Evolutionary conservation across 2,329 filamentous ascomycete genomes (phyloP).

Genomic region (Cladosporium sp.): DNA sequence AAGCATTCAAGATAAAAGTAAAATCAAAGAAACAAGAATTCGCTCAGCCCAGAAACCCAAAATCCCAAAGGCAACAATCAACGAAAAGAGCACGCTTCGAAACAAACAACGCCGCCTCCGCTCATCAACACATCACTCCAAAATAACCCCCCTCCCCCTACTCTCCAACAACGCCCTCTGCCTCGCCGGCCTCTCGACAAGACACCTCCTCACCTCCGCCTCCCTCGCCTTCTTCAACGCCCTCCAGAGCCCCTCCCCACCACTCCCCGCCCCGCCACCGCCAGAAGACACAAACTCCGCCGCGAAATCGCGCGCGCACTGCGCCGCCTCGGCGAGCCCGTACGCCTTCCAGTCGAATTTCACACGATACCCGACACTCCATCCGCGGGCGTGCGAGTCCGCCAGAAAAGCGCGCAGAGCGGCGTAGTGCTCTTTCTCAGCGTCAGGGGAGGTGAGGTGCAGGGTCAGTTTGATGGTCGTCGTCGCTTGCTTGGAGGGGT

Average conservation of each 20-base stretch:
- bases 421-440: not conserved
- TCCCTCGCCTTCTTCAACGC: slow-evolving; percentile 8
- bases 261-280: not conserved
- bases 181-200: slow-evolving; percentile 11
- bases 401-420: slow-evolving; percentile 2
- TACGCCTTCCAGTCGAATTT: slow-evolving; percentile 8
- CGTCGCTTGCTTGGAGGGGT: not conserved
- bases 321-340: not conserved
- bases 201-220: slow-evolving; percentile 11
- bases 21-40: no score
- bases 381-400: not conserved
- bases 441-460: slow-evolving; percentile 1
- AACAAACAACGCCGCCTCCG: no score
- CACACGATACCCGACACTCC: slow-evolving; percentile 6
- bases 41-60: no score
- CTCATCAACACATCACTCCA: not conserved
- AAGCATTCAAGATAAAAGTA: no score
- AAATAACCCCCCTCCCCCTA: not conserved
- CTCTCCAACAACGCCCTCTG: slow-evolving; percentile 3
- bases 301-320: not conserved
- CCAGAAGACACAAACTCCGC: not conserved
- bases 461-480: slow-evolving; percentile 1
- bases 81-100: no score
- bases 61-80: not conserved
- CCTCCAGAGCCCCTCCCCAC: slow-evolving; percentile 3